Evolutionary conservation across 208 protist genomes (phyloP).

Genomic region (Tritrichomonas foetus): DNA sequence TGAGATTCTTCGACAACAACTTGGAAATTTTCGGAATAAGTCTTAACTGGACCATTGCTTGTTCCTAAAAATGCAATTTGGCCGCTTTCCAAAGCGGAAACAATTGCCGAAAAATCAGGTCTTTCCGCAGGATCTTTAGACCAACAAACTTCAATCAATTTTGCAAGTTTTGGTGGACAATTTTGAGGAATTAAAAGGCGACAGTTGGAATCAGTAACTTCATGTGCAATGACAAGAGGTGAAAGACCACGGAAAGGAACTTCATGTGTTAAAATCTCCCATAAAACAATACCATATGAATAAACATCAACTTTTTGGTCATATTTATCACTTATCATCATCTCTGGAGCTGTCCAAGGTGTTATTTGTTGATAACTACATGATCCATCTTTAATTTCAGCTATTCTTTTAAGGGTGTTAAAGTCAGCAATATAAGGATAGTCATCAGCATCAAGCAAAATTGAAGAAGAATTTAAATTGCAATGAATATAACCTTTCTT

Average conservation of each 20-base stretch:
- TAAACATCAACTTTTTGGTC: background rate
- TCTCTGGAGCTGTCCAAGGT: background rate
- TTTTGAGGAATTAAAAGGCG: background rate
- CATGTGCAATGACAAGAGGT: background rate
- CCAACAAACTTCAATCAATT: background rate
- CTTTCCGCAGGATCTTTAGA: background rate
- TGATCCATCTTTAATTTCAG: background rate
- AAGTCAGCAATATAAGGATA: background rate
- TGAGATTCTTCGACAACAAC: too few species aligned
- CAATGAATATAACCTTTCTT: background rate
- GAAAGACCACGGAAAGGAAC: background rate
- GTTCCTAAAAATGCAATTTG: background rate
- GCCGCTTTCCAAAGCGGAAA: background rate
- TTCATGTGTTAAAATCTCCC: background rate
- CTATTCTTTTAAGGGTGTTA: background rate
- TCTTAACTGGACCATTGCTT: background rate
- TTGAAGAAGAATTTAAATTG: background rate
- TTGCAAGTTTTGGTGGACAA: background rate
- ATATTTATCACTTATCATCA: background rate
- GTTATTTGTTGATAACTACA: background rate
- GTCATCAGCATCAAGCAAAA: background rate
- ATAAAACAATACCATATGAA: background rate
- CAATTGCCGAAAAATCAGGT: background rate
- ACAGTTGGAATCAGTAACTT: background rate
- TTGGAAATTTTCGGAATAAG: background rate